These are phyloP conservation scores for Lecanicillium sp. DNA, from an alignment of 2,329 filamentous ascomycete genomes.

Conservation along the genomic window DNA sequence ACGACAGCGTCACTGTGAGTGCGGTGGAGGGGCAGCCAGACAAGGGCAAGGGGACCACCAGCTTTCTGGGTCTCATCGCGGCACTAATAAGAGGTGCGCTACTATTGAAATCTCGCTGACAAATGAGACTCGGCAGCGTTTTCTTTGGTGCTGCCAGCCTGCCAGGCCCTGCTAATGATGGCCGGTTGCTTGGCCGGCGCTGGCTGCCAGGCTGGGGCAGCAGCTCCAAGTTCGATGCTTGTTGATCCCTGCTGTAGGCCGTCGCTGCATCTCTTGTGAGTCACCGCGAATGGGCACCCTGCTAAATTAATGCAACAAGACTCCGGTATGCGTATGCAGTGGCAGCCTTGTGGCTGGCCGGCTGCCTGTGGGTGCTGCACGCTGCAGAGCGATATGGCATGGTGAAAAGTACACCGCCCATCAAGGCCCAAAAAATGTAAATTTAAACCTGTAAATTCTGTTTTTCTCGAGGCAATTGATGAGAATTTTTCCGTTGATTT, in stretches of 20 bases:
- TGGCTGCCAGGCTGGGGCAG: too few relatives aligned
- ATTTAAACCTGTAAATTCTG: too few relatives aligned
- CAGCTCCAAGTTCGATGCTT: background rate
- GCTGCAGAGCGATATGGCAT: too few relatives aligned
- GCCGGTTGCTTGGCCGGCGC: background rate
- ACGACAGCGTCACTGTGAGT: background rate
- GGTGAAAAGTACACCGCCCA: background rate
- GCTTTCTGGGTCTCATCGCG: background rate
- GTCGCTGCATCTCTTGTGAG: background rate
- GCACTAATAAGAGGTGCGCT: background rate
- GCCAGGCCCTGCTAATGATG: too few relatives aligned
- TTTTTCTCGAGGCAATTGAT: too few relatives aligned
- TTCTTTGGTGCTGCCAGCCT: constrained; percentile 1
- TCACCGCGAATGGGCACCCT: constrained; percentile 1
- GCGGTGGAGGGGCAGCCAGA: too few relatives aligned
- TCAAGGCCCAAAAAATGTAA: too few relatives aligned
- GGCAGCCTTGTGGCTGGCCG: constrained; percentile 10
- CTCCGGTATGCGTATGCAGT: constrained; percentile 4
- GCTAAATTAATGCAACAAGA: background rate
- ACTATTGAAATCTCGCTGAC: too few relatives aligned
- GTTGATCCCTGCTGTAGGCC: background rate
- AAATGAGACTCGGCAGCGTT: constrained; percentile 2
- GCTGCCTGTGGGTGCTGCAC: too few relatives aligned
- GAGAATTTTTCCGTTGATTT: too few relatives aligned
- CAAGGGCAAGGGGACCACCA: background rate